Conservation (phyloP, 2,329 filamentous ascomycete genomes). For the Beauveria brongniartii region DNA sequence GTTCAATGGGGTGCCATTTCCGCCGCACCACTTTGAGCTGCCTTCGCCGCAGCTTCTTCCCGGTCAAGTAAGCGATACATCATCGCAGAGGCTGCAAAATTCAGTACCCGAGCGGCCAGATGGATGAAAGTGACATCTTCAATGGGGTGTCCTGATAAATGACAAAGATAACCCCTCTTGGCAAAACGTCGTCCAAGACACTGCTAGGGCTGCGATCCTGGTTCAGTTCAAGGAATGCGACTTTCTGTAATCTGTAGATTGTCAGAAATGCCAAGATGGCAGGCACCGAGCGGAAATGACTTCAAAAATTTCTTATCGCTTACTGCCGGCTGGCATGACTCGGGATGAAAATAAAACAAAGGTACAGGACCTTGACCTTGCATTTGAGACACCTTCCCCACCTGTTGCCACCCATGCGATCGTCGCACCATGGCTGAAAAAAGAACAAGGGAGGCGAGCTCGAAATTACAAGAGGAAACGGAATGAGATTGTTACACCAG, state of each 20-base stretch:
- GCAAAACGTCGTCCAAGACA: neutral
- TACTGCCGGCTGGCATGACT: neutral
- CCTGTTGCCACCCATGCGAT: conserved; percentile 5
- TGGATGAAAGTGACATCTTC: neutral
- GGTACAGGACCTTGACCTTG: neutral
- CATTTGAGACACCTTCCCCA: conserved; percentile 7
- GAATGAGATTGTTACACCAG: neutral
- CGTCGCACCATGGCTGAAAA: conserved; percentile 2
- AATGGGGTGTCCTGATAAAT: neutral
- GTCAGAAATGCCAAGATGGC: neutral
- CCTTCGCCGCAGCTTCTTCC: conserved; percentile 38
- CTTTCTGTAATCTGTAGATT: neutral
- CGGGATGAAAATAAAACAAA: conserved; percentile 6
- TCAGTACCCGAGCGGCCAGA: conserved; percentile 23
- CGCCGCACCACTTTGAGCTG: conserved; percentile 37
- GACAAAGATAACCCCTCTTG: neutral
- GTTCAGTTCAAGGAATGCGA: neutral
- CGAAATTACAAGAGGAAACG: neutral
- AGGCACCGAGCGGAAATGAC: neutral
- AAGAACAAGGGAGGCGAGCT: neutral
- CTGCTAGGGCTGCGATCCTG: neutral
- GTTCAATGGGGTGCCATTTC: conserved; percentile 37
- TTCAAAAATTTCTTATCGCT: neutral
- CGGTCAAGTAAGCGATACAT: conserved; percentile 19
- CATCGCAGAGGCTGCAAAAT: conserved; percentile 20